phyloP scores from a whole-genome alignment of 2,329 filamentous ascomycete species.

The Botrytis fabae region DNA sequence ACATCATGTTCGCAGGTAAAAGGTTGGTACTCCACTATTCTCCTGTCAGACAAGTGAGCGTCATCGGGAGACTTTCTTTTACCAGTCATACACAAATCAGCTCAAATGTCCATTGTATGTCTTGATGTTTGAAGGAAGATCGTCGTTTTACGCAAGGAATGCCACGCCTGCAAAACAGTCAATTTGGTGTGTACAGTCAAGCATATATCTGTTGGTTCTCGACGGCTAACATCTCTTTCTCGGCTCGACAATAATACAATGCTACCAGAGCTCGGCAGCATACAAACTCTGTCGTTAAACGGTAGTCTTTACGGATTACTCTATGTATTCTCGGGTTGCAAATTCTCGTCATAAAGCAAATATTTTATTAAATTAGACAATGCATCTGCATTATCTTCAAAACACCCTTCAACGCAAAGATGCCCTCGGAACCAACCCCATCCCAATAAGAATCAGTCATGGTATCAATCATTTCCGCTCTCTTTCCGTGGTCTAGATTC shows the following conservation, averaged over 20 bases:
- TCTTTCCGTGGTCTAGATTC: conserved; percentile 39
- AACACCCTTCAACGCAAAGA: conserved; percentile 6
- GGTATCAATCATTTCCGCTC: conserved; percentile 30
- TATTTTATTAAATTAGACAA: background rate
- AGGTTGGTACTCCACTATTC: background rate
- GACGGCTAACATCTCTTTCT: background rate
- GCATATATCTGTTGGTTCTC: background rate
- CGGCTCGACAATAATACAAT: background rate
- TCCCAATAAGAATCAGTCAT: conserved; percentile 26
- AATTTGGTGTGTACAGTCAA: background rate
- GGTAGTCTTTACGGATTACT: background rate
- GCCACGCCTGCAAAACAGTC: background rate
- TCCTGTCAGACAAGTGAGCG: background rate
- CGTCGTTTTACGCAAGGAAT: background rate
- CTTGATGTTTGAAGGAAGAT: background rate
- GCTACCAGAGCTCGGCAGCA: background rate
- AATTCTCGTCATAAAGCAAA: background rate
- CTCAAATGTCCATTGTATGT: background rate
- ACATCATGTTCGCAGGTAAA: background rate
- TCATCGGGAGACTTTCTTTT: background rate
- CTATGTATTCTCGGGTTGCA: background rate
- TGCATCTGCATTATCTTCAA: background rate
- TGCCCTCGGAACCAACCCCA: conserved; percentile 9
- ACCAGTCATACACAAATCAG: background rate
- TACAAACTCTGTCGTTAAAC: background rate